phyloP scores from a whole-genome alignment of 495 filamentous ascomycete species.

The Chlorociboria aeruginascens region DNA sequence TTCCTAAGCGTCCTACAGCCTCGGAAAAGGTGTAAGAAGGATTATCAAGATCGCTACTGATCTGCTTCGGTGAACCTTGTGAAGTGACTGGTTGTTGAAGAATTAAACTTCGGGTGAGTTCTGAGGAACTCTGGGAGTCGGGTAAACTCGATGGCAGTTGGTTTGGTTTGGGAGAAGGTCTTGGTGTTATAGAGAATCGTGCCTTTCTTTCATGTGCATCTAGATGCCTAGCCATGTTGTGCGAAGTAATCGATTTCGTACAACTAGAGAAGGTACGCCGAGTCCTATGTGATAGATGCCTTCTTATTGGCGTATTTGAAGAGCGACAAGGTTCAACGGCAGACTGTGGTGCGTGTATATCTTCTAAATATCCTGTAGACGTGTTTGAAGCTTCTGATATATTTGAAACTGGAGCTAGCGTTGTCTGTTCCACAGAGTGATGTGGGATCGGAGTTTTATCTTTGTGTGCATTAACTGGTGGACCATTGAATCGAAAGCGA shows the following conservation, averaged over 20 bases:
- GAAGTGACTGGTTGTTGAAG: background rate
- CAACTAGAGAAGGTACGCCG: background rate
- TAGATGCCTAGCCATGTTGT: background rate
- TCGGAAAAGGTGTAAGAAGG: background rate
- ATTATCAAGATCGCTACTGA: background rate
- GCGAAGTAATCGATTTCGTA: background rate
- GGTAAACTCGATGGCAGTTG: background rate
- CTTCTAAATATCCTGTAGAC: background rate
- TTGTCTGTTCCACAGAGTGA: conserved; percentile 4
- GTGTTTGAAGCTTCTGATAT: conserved; percentile 8
- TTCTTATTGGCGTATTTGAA: background rate
- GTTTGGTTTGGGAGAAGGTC: background rate
- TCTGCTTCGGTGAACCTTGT: background rate
- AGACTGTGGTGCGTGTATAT: background rate
- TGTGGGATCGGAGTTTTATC: conserved; percentile 3
- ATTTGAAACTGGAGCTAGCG: background rate
- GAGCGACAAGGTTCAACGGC: background rate
- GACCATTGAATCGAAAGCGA: background rate
- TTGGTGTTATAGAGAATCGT: background rate
- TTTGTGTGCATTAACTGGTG: background rate
- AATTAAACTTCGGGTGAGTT: too few relatives aligned
- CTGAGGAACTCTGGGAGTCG: background rate
- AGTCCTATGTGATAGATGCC: too few relatives aligned
- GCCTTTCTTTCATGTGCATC: background rate
- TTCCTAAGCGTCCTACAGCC: conserved; percentile 2